Evolutionary conservation across 176 grass and related monocot genomes (phyloP).

Genomic region (Calamus simplicifolius): DNA sequence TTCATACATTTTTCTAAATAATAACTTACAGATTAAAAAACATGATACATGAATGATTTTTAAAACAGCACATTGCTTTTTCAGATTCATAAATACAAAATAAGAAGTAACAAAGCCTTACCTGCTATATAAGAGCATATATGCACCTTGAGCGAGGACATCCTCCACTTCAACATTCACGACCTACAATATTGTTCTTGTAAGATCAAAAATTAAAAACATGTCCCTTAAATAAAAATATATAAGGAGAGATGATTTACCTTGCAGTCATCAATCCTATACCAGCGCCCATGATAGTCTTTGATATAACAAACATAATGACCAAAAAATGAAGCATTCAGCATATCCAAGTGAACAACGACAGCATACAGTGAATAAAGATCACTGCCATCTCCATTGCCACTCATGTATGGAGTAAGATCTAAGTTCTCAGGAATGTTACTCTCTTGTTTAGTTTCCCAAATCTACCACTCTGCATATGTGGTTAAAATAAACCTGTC

Average conservation of each 20-base stretch:
- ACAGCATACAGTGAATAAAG: slow-evolving; percentile 90
- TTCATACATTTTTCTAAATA: no score
- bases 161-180: slow-evolving; percentile 61
- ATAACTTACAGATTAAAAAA: no score
- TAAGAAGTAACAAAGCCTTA: not conserved
- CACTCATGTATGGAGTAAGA: slow-evolving; percentile 72
- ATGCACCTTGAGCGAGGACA: slow-evolving; percentile 93
- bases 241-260: slow-evolving; percentile 28
- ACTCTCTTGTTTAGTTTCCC: slow-evolving; percentile 97
- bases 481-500: no score
- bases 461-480: slow-evolving; percentile 86
- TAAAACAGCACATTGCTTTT: no score
- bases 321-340: slow-evolving; percentile 97
- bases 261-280: slow-evolving; percentile 91
- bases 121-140: slow-evolving; percentile 95
- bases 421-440: slow-evolving; percentile 67
- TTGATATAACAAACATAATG: slow-evolving; percentile 98
- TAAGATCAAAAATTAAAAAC: not conserved
- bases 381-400: slow-evolving; percentile 56
- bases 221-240: not conserved
- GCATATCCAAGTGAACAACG: slow-evolving; percentile 95
- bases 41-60: no score
- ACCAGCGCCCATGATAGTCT: slow-evolving; percentile 55
- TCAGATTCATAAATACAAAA: not conserved
- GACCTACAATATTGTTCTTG: slow-evolving; percentile 40